Conservation (phyloP, 345 rosid species). For the Eutrema yunnanense region DNA sequence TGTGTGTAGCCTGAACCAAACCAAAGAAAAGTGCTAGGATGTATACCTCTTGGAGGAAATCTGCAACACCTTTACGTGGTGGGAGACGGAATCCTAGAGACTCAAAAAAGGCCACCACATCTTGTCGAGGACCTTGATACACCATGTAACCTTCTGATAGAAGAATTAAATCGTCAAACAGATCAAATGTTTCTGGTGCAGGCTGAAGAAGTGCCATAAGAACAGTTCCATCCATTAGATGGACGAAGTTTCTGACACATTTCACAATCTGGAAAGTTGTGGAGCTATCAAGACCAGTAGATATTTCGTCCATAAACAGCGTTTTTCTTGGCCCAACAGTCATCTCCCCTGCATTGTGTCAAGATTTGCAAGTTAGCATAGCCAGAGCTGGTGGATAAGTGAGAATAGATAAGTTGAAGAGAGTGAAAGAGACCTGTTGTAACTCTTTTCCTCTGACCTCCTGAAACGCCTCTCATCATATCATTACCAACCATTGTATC, state of each 20-base stretch:
- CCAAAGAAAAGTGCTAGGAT: background rate
- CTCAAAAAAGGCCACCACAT: conserved; percentile 71
- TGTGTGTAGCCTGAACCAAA: background rate
- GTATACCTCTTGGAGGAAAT: conserved; percentile 94
- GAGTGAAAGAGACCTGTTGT: conserved; percentile 65
- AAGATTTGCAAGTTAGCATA: background rate
- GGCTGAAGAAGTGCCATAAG: conserved; percentile 97
- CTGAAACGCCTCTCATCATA: conserved; percentile 94
- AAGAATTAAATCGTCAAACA: conserved; percentile 78
- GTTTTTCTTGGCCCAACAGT: conserved; percentile 92
- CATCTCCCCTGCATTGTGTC: conserved; percentile 75
- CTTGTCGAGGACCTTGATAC: conserved; percentile 76
- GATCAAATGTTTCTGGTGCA: conserved; percentile 91
- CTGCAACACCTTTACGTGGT: conserved; percentile 82
- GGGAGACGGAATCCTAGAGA: conserved; percentile 82
- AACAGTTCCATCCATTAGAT: conserved; percentile 81
- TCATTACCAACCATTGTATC: conserved; percentile 88
- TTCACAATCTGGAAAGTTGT: conserved; percentile 88
- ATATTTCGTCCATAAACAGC: conserved; percentile 97
- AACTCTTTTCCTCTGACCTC: conserved; percentile 92
- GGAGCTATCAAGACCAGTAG: conserved; percentile 94
- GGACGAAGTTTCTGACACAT: conserved; percentile 78
- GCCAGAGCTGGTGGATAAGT: background rate
- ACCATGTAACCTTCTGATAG: conserved; percentile 84
- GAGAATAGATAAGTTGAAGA: background rate